These are phyloP conservation scores for Lasiosphaeria hispida DNA, from an alignment of 495 filamentous ascomycete species.

Conservation along the genomic window DNA sequence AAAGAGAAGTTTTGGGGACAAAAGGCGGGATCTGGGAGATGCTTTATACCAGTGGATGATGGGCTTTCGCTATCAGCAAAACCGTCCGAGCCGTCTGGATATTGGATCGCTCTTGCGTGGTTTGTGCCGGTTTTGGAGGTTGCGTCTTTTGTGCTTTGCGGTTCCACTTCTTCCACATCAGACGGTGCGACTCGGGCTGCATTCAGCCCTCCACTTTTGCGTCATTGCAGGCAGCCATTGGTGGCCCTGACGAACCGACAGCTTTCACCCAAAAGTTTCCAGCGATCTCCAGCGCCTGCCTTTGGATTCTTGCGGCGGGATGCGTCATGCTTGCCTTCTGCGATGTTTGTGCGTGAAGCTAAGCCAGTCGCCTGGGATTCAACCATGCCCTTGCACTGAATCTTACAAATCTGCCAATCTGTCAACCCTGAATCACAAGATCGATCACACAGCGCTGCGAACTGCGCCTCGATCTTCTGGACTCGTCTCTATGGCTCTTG, in stretches of 20 bases:
- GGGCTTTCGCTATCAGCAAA: constrained; percentile 18
- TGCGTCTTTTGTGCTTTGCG: constrained; percentile 21
- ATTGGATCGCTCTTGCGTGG: constrained; percentile 25
- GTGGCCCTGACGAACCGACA: neutral
- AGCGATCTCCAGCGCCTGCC: constrained; percentile 1
- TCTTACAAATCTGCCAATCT: too few relatives aligned
- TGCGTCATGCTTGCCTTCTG: constrained; percentile 19
- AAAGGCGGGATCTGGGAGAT: constrained; percentile 8
- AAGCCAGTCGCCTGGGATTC: constrained; percentile 13
- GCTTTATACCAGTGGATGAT: constrained; percentile 20
- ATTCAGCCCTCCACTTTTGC: neutral
- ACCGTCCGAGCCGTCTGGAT: neutral
- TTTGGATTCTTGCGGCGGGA: neutral
- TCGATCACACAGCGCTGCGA: too few relatives aligned
- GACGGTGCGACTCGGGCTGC: too few relatives aligned
- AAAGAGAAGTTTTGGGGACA: neutral
- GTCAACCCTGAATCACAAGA: too few relatives aligned
- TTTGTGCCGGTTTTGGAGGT: constrained; percentile 34
- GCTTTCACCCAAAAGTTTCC: constrained; percentile 2
- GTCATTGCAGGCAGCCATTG: neutral
- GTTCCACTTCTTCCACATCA: neutral
- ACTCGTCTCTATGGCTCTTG: too few relatives aligned
- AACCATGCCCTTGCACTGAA: too few relatives aligned
- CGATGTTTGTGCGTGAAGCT: constrained; percentile 29
- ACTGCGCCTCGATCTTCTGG: too few relatives aligned